Base-by-base conservation (phyloP, 192 early-diverging fungal genomes). In the Backusella psychrophila region DNA sequence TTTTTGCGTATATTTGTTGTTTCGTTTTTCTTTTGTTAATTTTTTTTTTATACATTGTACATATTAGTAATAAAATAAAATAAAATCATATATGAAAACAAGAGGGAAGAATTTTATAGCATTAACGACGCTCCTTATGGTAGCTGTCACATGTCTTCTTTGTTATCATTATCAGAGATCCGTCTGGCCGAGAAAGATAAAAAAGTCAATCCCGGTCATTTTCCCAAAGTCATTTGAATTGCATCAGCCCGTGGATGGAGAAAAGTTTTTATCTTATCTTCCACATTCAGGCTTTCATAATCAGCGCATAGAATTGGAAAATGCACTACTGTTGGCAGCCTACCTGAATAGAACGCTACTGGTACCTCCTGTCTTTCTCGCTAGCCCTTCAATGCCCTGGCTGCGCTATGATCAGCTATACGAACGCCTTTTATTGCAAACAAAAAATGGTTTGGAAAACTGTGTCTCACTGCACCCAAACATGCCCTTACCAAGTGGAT, bases 341-440 rank as follows among this genome's bases (percentile, higher is more conserved):
- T 85, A 87, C 66, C 75, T 90, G 59, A 86, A 89, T 63, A 86
- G 87, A 15, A 90, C 87, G 12, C 66, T 90, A n/a, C 49, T 90
- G 3, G 52, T 89, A 0, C 87, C 87, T 2, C 83, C 80, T 34
- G 85, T 85, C 14, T 87, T 82, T 74, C 73, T 90, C 3, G 86
- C 87, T 4, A 80, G 80, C 44, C 83, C 88, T 34, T 79, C 82
- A 6, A 84, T 88, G 23, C 87, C 88, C 14, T 89, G 87, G 87
- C 70, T 80, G 1, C 39, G 68, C 19, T 89, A 81, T 69, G 79
- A 84, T 26, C 83, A 81, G 71, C 75, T 89, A 12, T 83, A 85
- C 38, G 82, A 83, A 42, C 75, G 87, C 9, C 72, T 90, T 49
- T 78, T 89, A 33, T 67, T 87, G 38, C 82, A 86, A 66, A 87